These are phyloP conservation scores for Pythium inflatum DNA, from an alignment of 352 stramenopile species.

Conservation along the genomic window DNA sequence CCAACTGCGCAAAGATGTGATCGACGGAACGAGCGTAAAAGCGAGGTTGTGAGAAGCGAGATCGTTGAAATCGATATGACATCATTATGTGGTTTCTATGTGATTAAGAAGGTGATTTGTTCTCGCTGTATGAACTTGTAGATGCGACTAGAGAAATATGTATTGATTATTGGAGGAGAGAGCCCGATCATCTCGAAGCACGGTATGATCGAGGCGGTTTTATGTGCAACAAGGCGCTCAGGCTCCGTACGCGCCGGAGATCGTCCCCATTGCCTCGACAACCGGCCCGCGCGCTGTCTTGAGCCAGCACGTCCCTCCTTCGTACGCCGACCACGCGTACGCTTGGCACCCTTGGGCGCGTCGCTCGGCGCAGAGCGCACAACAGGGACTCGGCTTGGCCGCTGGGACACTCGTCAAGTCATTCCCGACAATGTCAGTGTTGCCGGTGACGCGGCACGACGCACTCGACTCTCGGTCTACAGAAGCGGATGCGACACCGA, in stretches of 20 bases:
- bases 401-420: not conserved
- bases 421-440: not conserved
- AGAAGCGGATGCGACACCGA: not conserved
- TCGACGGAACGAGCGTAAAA: no score
- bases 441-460: not conserved
- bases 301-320: slow-evolving; percentile 11
- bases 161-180: no score
- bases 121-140: no score
- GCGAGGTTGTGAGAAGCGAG: no score
- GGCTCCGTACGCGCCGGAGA: slow-evolving; percentile 5
- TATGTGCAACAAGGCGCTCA: no score
- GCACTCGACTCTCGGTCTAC: slow-evolving; percentile 5
- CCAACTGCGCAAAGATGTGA: no score
- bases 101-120: no score
- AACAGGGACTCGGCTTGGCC: not conserved
- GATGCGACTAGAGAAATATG: no score
- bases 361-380: slow-evolving; percentile 11
- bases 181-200: no score
- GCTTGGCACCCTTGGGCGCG: slow-evolving; percentile 5
- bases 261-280: not conserved
- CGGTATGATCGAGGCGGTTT: no score
- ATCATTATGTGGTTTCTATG: no score
- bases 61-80: no score
- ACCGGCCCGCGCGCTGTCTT: not conserved
- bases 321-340: slow-evolving; percentile 16